Percentiles rank a stretch among this genome's conserved stretches.
Evolutionary conservation across 2,329 filamentous ascomycete genomes (phyloP).

Genomic region (Huntiella moniliformis): DNA sequence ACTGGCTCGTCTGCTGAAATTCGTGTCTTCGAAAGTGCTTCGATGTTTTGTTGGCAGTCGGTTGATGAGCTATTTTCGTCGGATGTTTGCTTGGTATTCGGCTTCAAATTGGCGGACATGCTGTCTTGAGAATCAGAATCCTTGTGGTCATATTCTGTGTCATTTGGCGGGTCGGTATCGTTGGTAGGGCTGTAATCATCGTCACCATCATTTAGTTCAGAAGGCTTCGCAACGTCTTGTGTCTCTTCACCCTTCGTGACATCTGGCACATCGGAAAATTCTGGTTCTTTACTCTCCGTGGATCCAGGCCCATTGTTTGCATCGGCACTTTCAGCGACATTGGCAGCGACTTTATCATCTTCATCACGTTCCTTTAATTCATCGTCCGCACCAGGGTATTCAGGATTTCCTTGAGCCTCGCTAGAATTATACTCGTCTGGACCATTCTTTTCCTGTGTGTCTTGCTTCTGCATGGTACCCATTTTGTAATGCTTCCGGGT

Average conservation of each 20-base stretch:
- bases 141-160: not conserved
- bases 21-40: too few relatives aligned
- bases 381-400: slow-evolving; percentile 6
- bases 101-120: too few relatives aligned
- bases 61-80: too few relatives aligned
- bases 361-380: slow-evolving; percentile 17
- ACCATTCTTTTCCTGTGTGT: slow-evolving; percentile 10
- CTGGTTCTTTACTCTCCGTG: too few relatives aligned
- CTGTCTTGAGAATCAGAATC: not conserved
- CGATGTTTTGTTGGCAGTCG: too few relatives aligned
- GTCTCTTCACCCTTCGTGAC: too few relatives aligned
- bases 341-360: slow-evolving; percentile 23
- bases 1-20: too few relatives aligned
- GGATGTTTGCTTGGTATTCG: too few relatives aligned
- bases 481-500: too few relatives aligned
- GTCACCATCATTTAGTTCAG: too few relatives aligned
- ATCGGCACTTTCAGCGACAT: not conserved
- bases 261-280: too few relatives aligned
- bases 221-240: too few relatives aligned
- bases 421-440: slow-evolving; percentile 12
- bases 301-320: slow-evolving; percentile 14
- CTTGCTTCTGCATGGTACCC: not conserved
- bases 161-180: not conserved
- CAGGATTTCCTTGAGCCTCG: slow-evolving; percentile 10
- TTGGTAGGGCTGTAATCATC: not conserved